phyloP scores from a whole-genome alignment of 2,329 filamentous ascomycete species.

The Alternaria arbusti region DNA sequence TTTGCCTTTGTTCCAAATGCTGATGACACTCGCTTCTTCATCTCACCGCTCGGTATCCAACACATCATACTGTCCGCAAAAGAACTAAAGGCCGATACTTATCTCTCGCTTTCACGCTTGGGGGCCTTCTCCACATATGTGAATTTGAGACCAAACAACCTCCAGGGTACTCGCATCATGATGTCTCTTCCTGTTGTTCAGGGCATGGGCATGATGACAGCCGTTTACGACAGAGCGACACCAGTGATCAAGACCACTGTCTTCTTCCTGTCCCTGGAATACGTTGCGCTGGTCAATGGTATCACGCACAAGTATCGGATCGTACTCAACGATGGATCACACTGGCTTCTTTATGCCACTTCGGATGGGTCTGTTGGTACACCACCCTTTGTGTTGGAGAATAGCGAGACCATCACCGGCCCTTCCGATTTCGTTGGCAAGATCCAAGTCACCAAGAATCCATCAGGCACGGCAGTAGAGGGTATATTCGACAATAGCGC shows the following conservation, averaged over 20 bases:
- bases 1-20: slow-evolving; percentile 56
- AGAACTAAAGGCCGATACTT: slow-evolving; percentile 71
- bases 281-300: slow-evolving; percentile 35
- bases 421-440: slow-evolving; percentile 73
- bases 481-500: slow-evolving; percentile 78
- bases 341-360: slow-evolving; percentile 83
- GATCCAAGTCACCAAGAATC: slow-evolving; percentile 85
- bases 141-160: slow-evolving; percentile 62
- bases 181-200: slow-evolving; percentile 85
- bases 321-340: slow-evolving; percentile 59
- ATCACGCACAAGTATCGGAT: slow-evolving; percentile 47
- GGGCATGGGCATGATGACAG: slow-evolving; percentile 88
- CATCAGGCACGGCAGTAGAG: slow-evolving; percentile 58
- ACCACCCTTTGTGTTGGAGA: slow-evolving; percentile 72
- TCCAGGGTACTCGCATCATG: slow-evolving; percentile 59
- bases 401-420: slow-evolving; percentile 70
- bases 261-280: slow-evolving; percentile 72
- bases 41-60: slow-evolving; percentile 84
- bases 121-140: slow-evolving; percentile 69
- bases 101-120: slow-evolving; percentile 59
- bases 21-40: slow-evolving; percentile 68
- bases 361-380: slow-evolving; percentile 61
- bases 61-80: slow-evolving; percentile 80
- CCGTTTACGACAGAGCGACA: slow-evolving; percentile 71
- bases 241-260: slow-evolving; percentile 78